Base-by-base conservation (phyloP, 2,329 filamentous ascomycete genomes). In the Sporothrix brasiliensis region DNA sequence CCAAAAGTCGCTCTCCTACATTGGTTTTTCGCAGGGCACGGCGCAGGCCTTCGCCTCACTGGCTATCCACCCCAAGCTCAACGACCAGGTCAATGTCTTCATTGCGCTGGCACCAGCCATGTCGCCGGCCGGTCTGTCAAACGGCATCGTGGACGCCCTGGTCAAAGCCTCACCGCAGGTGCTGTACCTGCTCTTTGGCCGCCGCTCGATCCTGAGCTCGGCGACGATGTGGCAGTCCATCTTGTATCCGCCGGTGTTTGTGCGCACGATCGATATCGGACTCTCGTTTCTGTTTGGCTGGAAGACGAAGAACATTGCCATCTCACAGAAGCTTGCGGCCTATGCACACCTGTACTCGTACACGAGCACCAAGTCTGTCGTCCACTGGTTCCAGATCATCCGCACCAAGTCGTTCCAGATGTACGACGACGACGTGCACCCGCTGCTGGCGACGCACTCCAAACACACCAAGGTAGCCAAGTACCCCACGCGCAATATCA, bases 301-400 rank as follows among this genome's bases (percentile, higher is more conserved):
- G 95, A 88, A 87, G 72, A 91, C 91, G 4, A 83, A 84, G 71
- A 99, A 98, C 78, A 97, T 99, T 73, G 88, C 88, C 10, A 82
- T 88, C 0, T 89, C 91, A 70, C 95, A 99, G 80, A 99, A 99
- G 78, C 87, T 99, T 21, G 95, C 95, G 2, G 93, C 93, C 1
- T 99, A 99, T 78, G 91, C 94, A 11, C 95, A 99, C 81, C 83
- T 99, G 0, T 99, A 97, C 82, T 97, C 94, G 0, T 98, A 94
- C 79, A 97, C 94, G 0, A 97, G 92, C 78, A 97, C 93, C 70
- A 99, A 99, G 81, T 94, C 91, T 24, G 93, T 99, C 10, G 95
- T 99, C 0, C 95, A 99, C 78, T 99, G 95, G 95, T 99, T 99
- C 79, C 95, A 99, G 78, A 97, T 99, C 78, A 99, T 99, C 76